Percentiles rank a stretch among this genome's conserved stretches.
phyloP scores from a whole-genome alignment of 176 grass and related monocot species.

The Sorghum bicolor region Sorghum_bicolor_NCBIv3 NC_012872.2:72350001-72350500 shows the following conservation, averaged over 20 bases:
- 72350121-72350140: too few species aligned
- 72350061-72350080: too few species aligned
- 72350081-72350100: too few species aligned
- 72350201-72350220: too few species aligned
- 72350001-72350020: too few species aligned
- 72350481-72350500: slow-evolving; percentile 57
- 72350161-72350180: too few species aligned
- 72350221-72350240: background rate
- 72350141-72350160: too few species aligned
- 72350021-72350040: too few species aligned
- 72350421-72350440: slow-evolving; percentile 32
- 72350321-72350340: background rate
- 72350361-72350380: slow-evolving; percentile 18
- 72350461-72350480: slow-evolving; percentile 20
- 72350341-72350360: background rate
- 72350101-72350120: too few species aligned
- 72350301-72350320: background rate
- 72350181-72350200: too few species aligned
- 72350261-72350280: background rate
- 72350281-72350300: background rate
- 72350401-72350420: background rate
- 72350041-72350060: too few species aligned
- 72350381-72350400: background rate
- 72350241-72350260: background rate
- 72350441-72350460: background rate